Evolutionary conservation across 805 yeast species (phyloP), one percentile per base, ranked within the genome.

Genomic region (Tetrapisispora pingtungensis): DNA sequence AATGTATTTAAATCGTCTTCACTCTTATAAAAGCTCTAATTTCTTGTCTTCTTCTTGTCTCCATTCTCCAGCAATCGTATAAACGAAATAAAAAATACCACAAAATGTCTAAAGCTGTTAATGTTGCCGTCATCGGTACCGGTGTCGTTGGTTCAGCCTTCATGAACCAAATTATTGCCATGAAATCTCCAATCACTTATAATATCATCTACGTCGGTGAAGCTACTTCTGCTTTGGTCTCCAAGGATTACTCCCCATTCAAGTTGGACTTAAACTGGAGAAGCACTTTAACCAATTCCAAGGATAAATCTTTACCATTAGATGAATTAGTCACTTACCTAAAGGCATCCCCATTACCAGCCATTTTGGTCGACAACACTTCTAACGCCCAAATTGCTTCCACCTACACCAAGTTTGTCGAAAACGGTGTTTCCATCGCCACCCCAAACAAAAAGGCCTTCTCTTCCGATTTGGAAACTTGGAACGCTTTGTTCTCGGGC

Each of bases 391-490:
- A 74, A 7, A 68, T 90, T 53, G 95, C 97, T 38, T 72, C 75
- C 36, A 74, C 77, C 43, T 93, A 93, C 66, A 84, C 95, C 37
- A 64, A 70, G 33, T 80, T 93, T 57, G 71, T 90, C 49, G 64
- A 73, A 52, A 75, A 72, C 47, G 95, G 96, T 33, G 80, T 93
- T 52, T 87, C 96, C 37, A 78, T 93, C 56, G 98, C 97, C 17
- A 93, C 99, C 37, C 99, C 99, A 54, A 93, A 93, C 74, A 93
- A 93, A 68, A 93, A 93, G 73, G 99, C 95, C 0, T 93, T 93
- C 61, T 88, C 97, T 10, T 74, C 88, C 36, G 82, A 78, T 45
- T 66, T 84, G 49, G 64, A 69, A 20, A 67, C 80, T 12, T 93
- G 97, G 97, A 75, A 85, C 45, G 72, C 74, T 42, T 78, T 93